Evolutionary conservation across 768 basidiomycete species (phyloP).

Genomic region (Phanerochaete sordida): DNA sequence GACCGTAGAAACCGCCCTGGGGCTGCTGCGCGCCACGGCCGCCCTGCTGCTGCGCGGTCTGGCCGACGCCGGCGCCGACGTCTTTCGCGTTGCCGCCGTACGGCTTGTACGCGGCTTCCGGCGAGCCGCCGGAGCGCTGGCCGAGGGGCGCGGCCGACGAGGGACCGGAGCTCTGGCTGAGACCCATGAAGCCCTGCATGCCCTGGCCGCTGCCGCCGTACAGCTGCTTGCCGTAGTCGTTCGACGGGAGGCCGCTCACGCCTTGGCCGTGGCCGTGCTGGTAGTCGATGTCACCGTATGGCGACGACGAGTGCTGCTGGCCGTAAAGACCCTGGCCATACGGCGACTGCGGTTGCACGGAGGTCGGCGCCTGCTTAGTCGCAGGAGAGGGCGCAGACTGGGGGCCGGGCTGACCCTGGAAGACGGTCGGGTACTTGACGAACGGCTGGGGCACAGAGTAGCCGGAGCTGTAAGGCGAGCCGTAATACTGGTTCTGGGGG

Average conservation of each 20-base stretch:
- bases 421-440: constrained; percentile 76
- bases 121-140: constrained; percentile 53
- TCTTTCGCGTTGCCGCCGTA: constrained; percentile 63
- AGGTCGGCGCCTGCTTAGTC: constrained; percentile 59
- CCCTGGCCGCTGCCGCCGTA: constrained; percentile 51
- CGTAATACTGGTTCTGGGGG: constrained; percentile 75
- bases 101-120: constrained; percentile 74
- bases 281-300: constrained; percentile 51
- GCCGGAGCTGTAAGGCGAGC: constrained; percentile 60
- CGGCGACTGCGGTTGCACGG: constrained; percentile 54
- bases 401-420: constrained; percentile 69
- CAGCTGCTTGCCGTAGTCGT: constrained; percentile 42
- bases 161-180: constrained; percentile 40
- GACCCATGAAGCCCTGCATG: constrained; percentile 71
- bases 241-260: constrained; percentile 34
- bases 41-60: constrained; percentile 36
- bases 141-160: constrained; percentile 45
- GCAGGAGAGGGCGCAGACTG: constrained; percentile 62
- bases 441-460: constrained; percentile 62
- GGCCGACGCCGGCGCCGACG: constrained; percentile 43
- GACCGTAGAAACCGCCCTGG: constrained; percentile 44
- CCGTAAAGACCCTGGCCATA: constrained; percentile 66
- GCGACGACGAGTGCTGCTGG: constrained; percentile 50
- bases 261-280: constrained; percentile 50
- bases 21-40: constrained; percentile 43